These are phyloP conservation scores for Hortiboletus flavorubellus DNA, from an alignment of 768 basidiomycete genomes.

Conservation along the genomic window DNA sequence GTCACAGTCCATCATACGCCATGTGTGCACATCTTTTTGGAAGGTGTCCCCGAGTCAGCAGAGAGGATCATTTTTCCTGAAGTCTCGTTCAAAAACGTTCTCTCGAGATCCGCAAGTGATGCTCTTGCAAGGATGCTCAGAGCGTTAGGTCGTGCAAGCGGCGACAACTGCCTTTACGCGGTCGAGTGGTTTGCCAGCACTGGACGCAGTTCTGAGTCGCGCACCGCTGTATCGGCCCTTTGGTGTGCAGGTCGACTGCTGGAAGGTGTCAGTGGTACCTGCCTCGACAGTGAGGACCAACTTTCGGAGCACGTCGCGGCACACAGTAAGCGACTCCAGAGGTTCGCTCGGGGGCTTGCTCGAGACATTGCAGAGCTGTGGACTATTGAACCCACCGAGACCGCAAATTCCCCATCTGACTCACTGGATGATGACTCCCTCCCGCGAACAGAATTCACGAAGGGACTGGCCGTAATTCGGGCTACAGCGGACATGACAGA, in stretches of 20 bases:
- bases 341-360: slow-evolving; percentile 59
- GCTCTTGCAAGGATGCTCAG: slow-evolving; percentile 71
- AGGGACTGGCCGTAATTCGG: slow-evolving; percentile 61
- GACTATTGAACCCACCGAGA: slow-evolving; percentile 45
- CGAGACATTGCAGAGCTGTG: slow-evolving; percentile 69
- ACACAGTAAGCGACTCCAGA: slow-evolving; percentile 53
- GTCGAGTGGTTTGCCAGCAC: slow-evolving; percentile 79
- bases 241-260: slow-evolving; percentile 82
- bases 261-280: slow-evolving; percentile 61
- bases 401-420: slow-evolving; percentile 16
- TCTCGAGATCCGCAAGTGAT: slow-evolving; percentile 47
- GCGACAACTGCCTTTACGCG: slow-evolving; percentile 66
- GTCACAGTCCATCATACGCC: slow-evolving; percentile 46
- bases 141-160: slow-evolving; percentile 63
- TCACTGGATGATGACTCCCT: slow-evolving; percentile 33
- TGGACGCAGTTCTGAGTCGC: slow-evolving; percentile 42
- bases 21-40: slow-evolving; percentile 54
- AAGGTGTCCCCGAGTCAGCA: slow-evolving; percentile 39
- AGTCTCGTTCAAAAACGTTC: slow-evolving; percentile 52
- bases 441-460: slow-evolving; percentile 55
- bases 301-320: background rate
- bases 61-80: slow-evolving; percentile 52
- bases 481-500: slow-evolving; percentile 53
- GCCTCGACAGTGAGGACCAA: slow-evolving; percentile 33
- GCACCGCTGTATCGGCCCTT: slow-evolving; percentile 61